These are phyloP conservation scores for Lachnellula subtilissima DNA, from an alignment of 2,329 filamentous ascomycete genomes.

Conservation along the genomic window DNA sequence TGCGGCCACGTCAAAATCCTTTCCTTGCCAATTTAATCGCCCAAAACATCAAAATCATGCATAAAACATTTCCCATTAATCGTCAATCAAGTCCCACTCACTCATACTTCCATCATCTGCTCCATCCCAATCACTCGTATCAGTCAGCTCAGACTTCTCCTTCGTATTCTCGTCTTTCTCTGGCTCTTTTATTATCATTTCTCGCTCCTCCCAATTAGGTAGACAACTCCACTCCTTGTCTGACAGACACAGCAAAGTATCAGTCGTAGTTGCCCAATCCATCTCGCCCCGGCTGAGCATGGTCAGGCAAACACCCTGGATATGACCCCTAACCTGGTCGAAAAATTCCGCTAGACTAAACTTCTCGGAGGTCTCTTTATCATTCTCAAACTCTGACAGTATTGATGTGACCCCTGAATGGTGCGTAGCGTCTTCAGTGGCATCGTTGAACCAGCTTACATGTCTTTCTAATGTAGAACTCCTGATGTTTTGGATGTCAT, in stretches of 20 bases:
- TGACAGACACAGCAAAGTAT: slow-evolving; percentile 44
- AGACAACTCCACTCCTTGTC: slow-evolving; percentile 56
- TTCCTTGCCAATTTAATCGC: neutral
- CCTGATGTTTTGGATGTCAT: neutral
- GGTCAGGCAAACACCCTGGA: neutral
- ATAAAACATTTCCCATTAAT: neutral
- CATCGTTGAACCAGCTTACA: neutral
- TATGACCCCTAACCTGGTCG: neutral
- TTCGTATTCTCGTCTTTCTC: neutral
- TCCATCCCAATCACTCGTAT: neutral
- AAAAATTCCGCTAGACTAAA: neutral
- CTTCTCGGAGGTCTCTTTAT: neutral
- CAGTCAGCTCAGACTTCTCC: neutral
- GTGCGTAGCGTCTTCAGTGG: neutral
- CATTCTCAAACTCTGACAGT: neutral
- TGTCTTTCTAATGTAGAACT: neutral
- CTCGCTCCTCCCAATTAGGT: slow-evolving; percentile 50
- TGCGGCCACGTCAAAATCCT: no score
- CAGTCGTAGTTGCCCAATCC: slow-evolving; percentile 18
- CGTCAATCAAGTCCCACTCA: neutral
- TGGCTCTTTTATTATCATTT: neutral
- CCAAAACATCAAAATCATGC: neutral
- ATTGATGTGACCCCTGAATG: neutral
- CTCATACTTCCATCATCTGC: neutral
- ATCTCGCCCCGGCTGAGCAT: neutral